Conservation (phyloP, 208 protist genomes). For the Wallacemonas sp. region DNA sequence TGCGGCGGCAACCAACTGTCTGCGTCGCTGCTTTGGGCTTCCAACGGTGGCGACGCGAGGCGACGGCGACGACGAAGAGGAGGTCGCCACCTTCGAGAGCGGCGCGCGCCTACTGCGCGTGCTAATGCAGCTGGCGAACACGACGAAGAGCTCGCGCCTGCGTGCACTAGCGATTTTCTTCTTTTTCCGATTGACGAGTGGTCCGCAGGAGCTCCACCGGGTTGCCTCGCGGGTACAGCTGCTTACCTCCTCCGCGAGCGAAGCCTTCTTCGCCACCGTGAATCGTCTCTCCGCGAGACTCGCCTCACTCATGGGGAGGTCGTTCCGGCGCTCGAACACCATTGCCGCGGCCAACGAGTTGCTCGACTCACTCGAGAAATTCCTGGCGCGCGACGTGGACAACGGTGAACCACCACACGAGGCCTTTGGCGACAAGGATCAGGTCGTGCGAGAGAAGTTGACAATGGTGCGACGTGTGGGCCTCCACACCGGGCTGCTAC, state of each 20-base stretch:
- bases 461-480: conserved; percentile 36
- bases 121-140: conserved; percentile 25
- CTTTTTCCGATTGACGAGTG: conserved; percentile 38
- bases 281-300: conserved; percentile 22
- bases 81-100: conserved; percentile 3
- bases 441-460: conserved; percentile 31
- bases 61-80: neutral
- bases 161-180: conserved; percentile 29
- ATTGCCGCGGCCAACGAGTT: conserved; percentile 21
- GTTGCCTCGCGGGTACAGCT: conserved; percentile 40
- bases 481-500: conserved; percentile 25
- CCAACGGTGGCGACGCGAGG: neutral
- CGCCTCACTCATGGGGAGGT: conserved; percentile 14
- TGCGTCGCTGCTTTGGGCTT: neutral
- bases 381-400: conserved; percentile 18
- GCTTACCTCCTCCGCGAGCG: conserved; percentile 36
- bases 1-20: neutral
- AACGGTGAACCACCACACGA: no score
- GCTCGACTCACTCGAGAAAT: conserved; percentile 21
- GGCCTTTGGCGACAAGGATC: neutral
- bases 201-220: conserved; percentile 25
- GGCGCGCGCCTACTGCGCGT: conserved; percentile 26
- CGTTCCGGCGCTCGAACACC: conserved; percentile 37
- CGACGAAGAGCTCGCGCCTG: conserved; percentile 27
- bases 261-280: conserved; percentile 30